phyloP scores from a whole-genome alignment of 2,329 filamentous ascomycete genomes.

The Exophiala sp. region DNA sequence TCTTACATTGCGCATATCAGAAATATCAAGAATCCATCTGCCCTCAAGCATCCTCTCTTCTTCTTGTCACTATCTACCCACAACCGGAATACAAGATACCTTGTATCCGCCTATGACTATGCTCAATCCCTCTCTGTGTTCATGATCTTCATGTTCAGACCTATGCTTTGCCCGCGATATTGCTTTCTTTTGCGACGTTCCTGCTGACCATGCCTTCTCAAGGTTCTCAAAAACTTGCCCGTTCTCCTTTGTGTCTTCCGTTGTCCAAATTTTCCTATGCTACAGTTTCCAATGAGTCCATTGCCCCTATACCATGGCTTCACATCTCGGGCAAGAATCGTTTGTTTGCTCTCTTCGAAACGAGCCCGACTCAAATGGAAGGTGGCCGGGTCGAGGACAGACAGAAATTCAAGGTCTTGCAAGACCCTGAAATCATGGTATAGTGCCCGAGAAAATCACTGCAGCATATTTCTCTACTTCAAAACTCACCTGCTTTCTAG shows the following conservation, averaged over 20 bases:
- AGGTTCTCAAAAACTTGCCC: conserved; percentile 41
- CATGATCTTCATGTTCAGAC: not conserved
- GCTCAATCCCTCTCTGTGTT: not conserved
- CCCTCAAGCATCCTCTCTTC: too few species aligned
- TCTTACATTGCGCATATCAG: too few species aligned
- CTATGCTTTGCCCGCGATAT: not conserved
- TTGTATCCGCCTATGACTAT: too few species aligned
- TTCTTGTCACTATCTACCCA: too few species aligned
- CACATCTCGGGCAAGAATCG: conserved; percentile 40
- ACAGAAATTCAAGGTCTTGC: conserved; percentile 35
- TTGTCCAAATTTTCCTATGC: conserved; percentile 46
- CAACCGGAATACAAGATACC: too few species aligned
- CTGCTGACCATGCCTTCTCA: conserved; percentile 40
- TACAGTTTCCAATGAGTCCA: conserved; percentile 36
- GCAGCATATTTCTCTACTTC: not conserved
- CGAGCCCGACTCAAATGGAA: conserved; percentile 16
- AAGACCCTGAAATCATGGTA: conserved; percentile 39
- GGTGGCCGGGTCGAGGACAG: conserved; percentile 25
- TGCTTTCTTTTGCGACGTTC: not conserved
- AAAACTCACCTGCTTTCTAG: conserved; percentile 29
- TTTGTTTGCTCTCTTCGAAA: conserved; percentile 37
- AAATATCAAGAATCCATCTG: too few species aligned
- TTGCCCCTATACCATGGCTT: conserved; percentile 42
- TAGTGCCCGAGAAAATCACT: not conserved
- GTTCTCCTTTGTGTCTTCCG: conserved; percentile 42